A percentile compares a stretch with the other conserved stretches of the same genome.
Conservation (phyloP, 441 rosid species). For the Erodium trifolium region DNA sequence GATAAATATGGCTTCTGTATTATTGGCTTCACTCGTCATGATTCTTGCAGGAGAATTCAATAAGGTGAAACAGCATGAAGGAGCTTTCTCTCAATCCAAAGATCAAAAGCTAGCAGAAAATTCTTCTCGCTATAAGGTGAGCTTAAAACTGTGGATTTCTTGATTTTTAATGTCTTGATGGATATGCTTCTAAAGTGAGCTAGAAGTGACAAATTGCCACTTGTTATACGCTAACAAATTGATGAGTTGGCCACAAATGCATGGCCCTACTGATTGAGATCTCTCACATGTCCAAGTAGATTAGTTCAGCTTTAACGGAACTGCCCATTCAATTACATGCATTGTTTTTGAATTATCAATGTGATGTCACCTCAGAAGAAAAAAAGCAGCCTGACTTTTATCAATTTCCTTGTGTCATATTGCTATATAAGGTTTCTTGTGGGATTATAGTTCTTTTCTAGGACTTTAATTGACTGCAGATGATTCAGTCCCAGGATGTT, state of each 20-base stretch:
- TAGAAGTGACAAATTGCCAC: conserved; percentile 43
- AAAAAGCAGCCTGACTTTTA: conserved; percentile 20
- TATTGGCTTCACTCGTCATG: conserved; percentile 53
- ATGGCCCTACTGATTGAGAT: conserved; percentile 35
- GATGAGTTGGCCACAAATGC: conserved; percentile 42
- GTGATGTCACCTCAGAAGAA: conserved; percentile 20
- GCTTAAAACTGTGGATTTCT: conserved; percentile 19
- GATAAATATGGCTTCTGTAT: conserved; percentile 30
- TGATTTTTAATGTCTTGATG: conserved; percentile 28
- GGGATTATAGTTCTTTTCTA: conserved; percentile 17
- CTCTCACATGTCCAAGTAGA: conserved; percentile 27
- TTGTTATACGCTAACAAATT: conserved; percentile 27
- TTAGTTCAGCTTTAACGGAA: conserved; percentile 15
- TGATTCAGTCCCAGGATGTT: too few relatives aligned
- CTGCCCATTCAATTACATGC: conserved; percentile 8
- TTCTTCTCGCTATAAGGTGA: conserved; percentile 17
- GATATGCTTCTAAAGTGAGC: conserved; percentile 28
- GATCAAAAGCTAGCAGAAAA: conserved; percentile 13
- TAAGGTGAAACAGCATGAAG: conserved; percentile 7
- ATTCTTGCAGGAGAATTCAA: conserved; percentile 26
- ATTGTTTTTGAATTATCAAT: not conserved
- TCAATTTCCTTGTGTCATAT: conserved; percentile 27
- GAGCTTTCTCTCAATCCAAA: conserved; percentile 20
- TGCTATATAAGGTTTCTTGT: conserved; percentile 17
- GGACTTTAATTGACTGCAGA: too few relatives aligned